Percentiles rank a stretch among this genome's conserved stretches.
Evolutionary conservation across 1,284 basidiomycete genomes (phyloP).

Genomic region (Kalmanozyma brasiliensis): DNA sequence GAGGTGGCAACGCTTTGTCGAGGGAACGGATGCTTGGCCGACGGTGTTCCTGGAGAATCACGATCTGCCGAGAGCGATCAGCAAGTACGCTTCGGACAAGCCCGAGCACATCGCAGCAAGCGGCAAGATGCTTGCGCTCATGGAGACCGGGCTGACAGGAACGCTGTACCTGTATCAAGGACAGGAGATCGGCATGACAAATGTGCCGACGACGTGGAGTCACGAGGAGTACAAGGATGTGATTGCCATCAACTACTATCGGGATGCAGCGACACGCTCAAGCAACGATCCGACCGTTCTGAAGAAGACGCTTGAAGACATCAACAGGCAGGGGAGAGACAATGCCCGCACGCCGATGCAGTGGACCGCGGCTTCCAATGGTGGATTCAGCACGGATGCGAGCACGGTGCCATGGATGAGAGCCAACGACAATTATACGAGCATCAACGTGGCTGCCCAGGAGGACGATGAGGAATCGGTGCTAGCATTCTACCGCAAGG

Average conservation of each 20-base stretch:
- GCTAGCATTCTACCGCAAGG: constrained; percentile 74
- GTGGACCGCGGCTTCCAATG: constrained; percentile 74
- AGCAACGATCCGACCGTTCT: constrained; percentile 65
- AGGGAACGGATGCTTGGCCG: constrained; percentile 36
- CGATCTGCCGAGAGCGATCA: constrained; percentile 74
- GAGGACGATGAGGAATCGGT: constrained; percentile 72
- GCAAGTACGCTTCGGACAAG: constrained; percentile 75
- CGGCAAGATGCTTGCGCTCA: constrained; percentile 76
- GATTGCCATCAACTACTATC: constrained; percentile 42
- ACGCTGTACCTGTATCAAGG: constrained; percentile 81
- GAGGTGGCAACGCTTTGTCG: constrained; percentile 72
- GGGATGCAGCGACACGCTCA: constrained; percentile 15
- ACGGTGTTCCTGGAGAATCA: constrained; percentile 73
- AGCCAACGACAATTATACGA: constrained; percentile 75
- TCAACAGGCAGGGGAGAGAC: constrained; percentile 77
- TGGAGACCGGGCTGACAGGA: constrained; percentile 75
- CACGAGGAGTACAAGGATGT: constrained; percentile 71
- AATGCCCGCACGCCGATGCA: constrained; percentile 77
- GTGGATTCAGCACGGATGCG: constrained; percentile 74
- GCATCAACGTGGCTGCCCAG: constrained; percentile 75
- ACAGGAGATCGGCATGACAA: constrained; percentile 74
- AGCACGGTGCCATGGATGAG: constrained; percentile 77
- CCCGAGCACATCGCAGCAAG: constrained; percentile 72
- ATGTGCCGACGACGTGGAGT: constrained; percentile 76
- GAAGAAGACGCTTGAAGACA: constrained; percentile 69